Evolutionary conservation across 805 yeast genomes (phyloP), one percentile per base, ranked within the genome.

Genomic region (Starmerella scarabaei): DNA sequence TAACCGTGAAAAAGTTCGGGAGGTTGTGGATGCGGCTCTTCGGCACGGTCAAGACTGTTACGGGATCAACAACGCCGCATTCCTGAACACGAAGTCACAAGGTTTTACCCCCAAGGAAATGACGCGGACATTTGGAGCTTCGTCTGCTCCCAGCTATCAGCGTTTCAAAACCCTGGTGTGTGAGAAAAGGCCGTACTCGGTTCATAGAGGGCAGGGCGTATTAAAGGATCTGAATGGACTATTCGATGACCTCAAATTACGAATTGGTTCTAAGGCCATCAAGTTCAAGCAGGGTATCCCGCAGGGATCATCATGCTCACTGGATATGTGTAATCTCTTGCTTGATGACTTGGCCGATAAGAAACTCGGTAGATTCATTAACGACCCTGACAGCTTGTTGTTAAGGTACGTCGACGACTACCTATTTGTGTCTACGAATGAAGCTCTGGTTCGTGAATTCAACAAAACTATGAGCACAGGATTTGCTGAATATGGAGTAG

Each of bases 341-440:
- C 79, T 80, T 51, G 84, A 80, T 51, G 64, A 68, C 1, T 53
- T 86, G 23, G 67, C 80, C 9, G 46, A 47, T 3, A 44, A 47
- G 35, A 49, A 50, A 49, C 61, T 64, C 18, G 20, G 47, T 53
- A 12, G 54, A 63, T 39, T 36, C 53, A 15, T 36, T 4, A 29
- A 28, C 3, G 23, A 23, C 17, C 29, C n/a, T 27, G 45, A 57
- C 2, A 58, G 68, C 14, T 43, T 68, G 2, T 54, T 83, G 2
- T 41, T 83, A 6, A 60, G 95, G 38, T 57, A 82, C 17, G 93
- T 84, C 0, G 97, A 86, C 59, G 97, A 86, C 55, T 86, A 86
- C 52, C 54, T 86, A 21, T 64, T 83, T n/a, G 58, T 86, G 0
- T 69, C 91, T 0, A 63, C 73, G 0, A 54, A 64, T 27, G 21